Percentiles rank a stretch among this genome's conserved stretches.
These are phyloP conservation scores for Panellus pusillus DNA, from an alignment of 768 basidiomycete species.

Conservation along the genomic window DNA sequence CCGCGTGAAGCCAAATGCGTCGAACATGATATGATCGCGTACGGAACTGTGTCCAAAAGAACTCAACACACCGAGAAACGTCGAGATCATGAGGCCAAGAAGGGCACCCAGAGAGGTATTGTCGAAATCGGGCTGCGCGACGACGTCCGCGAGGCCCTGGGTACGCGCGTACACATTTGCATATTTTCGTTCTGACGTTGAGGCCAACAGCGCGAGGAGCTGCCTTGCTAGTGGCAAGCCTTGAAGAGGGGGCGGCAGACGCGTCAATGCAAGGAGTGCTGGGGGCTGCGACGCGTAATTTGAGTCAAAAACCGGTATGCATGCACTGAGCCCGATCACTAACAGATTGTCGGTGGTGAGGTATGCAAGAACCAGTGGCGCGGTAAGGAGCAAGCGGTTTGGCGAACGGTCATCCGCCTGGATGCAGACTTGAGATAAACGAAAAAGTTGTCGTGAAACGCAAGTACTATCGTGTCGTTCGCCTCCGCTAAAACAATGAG, in stretches of 20 bases:
- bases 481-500: constrained; percentile 51
- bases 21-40: background rate
- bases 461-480: constrained; percentile 51
- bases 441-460: background rate
- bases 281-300: constrained; percentile 40
- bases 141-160: constrained; percentile 38
- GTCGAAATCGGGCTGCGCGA: constrained; percentile 43
- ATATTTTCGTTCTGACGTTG: constrained; percentile 57
- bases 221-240: constrained; percentile 46
- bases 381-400: constrained; percentile 51
- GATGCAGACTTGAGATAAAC: background rate
- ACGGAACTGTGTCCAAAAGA: background rate
- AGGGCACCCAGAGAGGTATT: constrained; percentile 47
- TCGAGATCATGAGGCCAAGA: constrained; percentile 41
- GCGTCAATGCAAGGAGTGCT: constrained; percentile 56
- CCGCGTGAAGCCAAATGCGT: background rate
- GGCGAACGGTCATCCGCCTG: constrained; percentile 40
- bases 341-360: constrained; percentile 65
- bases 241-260: constrained; percentile 51
- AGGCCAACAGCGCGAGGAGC: constrained; percentile 46
- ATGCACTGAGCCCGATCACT: constrained; percentile 24
- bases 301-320: background rate
- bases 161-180: constrained; percentile 53
- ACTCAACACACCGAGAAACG: constrained; percentile 51
- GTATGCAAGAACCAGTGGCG: constrained; percentile 65